Percentiles rank a stretch among this genome's conserved stretches.
Conservation (phyloP, 805 yeast genomes). For the Millerozyma miso region DNA sequence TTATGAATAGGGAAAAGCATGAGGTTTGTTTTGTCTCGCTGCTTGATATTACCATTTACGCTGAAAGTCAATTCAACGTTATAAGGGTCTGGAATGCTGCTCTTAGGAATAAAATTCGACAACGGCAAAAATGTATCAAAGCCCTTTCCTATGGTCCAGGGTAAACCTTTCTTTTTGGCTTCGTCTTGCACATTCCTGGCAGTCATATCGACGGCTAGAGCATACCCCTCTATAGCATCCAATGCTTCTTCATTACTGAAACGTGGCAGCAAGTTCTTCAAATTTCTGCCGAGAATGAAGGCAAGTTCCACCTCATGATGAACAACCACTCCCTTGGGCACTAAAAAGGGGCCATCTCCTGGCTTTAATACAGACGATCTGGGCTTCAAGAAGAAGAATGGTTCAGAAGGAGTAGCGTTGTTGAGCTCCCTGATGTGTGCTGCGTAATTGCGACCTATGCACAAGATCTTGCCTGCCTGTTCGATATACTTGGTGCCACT, state of each 20-base stretch:
- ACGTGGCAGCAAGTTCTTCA: slow-evolving; percentile 56
- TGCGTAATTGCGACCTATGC: slow-evolving; percentile 97
- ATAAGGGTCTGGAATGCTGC: slow-evolving; percentile 66
- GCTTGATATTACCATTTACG: slow-evolving; percentile 68
- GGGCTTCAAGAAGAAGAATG: slow-evolving; percentile 92
- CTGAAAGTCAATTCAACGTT: slow-evolving; percentile 58
- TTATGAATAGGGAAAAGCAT: slow-evolving; percentile 88
- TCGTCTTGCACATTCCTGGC: slow-evolving; percentile 95
- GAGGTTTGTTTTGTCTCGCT: slow-evolving; percentile 68
- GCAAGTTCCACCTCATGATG: slow-evolving; percentile 97
- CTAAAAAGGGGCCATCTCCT: slow-evolving; percentile 66
- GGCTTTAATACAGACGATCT: slow-evolving; percentile 63
- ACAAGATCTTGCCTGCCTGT: slow-evolving; percentile 72
- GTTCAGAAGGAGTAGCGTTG: slow-evolving; percentile 76
- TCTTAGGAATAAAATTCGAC: slow-evolving; percentile 67
- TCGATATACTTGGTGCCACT: slow-evolving; percentile 45
- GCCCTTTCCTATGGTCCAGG: slow-evolving; percentile 96
- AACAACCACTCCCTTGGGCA: slow-evolving; percentile 75
- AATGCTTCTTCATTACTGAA: slow-evolving; percentile 67
- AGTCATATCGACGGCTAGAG: slow-evolving; percentile 88
- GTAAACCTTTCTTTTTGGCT: slow-evolving; percentile 89
- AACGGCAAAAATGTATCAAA: slow-evolving; percentile 94
- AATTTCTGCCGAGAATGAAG: slow-evolving; percentile 58
- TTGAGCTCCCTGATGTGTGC: slow-evolving; percentile 91
- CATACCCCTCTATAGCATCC: slow-evolving; percentile 80